Base-by-base conservation (phyloP, 176 grass and related monocot genomes). In the Carex pumila region DNA sequence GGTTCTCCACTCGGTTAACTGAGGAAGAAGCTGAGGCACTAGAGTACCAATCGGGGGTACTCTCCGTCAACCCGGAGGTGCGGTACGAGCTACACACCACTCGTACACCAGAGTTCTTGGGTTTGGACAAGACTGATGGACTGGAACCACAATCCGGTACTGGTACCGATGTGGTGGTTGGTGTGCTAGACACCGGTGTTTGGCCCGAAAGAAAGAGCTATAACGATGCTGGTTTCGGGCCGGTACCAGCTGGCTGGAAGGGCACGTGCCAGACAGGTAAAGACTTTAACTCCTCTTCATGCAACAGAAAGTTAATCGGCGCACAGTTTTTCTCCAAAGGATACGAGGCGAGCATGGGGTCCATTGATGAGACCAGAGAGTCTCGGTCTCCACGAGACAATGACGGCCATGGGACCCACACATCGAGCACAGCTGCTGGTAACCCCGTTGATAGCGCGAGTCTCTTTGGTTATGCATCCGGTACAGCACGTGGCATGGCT, bases 121-220 rank as follows among this genome's bases (percentile, higher is more conserved):
- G 91, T 39, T 61, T 95, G n/a, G 86, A 89, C 79, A 86, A 84
- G 21, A 79, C 14, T 0, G 82, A 25, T 19, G 86, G 64, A 0
- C 4, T 90, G 63, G 72, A 86, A 85, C 88, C 95, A 22, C 79
- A 90, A 87, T 90, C 95, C 12, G 71, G 91, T 0, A 83, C 89
- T 0, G 81, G 63, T 2, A 83, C 73, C 2, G 91, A 98, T 79
- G 89, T 98, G 19, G 91, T 98, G 58, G 91, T 98, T 49, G 95
- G 95, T 14, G 88, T 94, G 56, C 82, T 98, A 0, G 95, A 98
- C 52, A 98, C 95, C 0, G 95, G 95, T 5, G 92, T 81, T 2
- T 98, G 92, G 95, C 95, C 95, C 0, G 95, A 98, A 89, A 84
- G 95, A 63, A 86, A 61, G 82, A 94, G 95, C 89, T 98, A 93